phyloP scores from a whole-genome alignment of 306 rosid species.

The Pterocarpus macrocarpus region DNA sequence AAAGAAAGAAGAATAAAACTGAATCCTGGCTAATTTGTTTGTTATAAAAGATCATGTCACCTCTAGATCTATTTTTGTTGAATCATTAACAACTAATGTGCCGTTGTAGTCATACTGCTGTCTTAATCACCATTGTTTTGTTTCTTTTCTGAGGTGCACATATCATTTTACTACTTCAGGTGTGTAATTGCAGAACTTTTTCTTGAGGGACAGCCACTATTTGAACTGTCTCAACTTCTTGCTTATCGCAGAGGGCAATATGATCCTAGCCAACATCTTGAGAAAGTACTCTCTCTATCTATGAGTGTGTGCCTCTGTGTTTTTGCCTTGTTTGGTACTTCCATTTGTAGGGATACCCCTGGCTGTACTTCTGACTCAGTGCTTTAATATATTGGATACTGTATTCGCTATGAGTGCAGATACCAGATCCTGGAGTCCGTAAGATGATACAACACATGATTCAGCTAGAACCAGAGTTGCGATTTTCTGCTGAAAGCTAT shows the following conservation, averaged over 20 bases:
- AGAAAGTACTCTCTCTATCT: conserved; percentile 66
- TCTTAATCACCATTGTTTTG: conserved; percentile 15
- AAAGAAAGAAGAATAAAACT: background rate
- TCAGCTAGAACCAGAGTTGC: conserved; percentile 87
- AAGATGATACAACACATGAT: conserved; percentile 96
- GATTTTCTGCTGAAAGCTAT: conserved; percentile 88
- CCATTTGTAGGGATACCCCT: background rate
- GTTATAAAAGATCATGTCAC: background rate
- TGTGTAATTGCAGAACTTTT: conserved; percentile 99
- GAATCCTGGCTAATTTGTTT: background rate
- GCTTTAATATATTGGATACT: conserved; percentile 37
- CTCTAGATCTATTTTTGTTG: conserved; percentile 31
- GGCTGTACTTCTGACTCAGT: conserved; percentile 18
- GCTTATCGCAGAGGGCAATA: conserved; percentile 99
- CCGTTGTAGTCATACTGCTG: background rate
- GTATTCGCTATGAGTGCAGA: conserved; percentile 62
- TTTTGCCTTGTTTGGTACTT: background rate
- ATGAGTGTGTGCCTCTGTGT: background rate
- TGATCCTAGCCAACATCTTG: conserved; percentile 94
- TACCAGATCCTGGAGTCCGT: conserved; percentile 92
- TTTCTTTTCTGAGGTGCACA: conserved; percentile 40
- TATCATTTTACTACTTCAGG: conserved; percentile 61
- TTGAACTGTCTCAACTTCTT: conserved; percentile 95
- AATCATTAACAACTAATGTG: conserved; percentile 8
- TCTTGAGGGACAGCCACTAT: conserved; percentile 95